Conservation (phyloP, 352 stramenopile genomes). For the Phytophthora nicotianae region DNA sequence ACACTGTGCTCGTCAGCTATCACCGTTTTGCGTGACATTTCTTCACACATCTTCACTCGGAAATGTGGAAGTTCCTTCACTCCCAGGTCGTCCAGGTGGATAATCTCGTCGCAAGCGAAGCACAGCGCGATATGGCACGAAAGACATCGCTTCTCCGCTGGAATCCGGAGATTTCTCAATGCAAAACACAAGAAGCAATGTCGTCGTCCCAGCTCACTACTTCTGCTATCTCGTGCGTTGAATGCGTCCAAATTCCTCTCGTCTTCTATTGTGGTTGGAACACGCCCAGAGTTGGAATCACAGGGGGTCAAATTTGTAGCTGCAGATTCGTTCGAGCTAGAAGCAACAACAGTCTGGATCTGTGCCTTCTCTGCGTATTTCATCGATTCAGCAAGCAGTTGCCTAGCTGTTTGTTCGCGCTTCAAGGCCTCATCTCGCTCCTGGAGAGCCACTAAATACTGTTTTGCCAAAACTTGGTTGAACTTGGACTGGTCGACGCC, state of each 20-base stretch:
- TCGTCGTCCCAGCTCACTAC: neutral
- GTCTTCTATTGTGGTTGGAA: neutral
- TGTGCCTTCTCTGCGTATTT: constrained; percentile 1
- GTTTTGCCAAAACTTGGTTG: constrained; percentile 47
- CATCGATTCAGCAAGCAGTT: constrained; percentile 36
- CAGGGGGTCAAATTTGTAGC: neutral
- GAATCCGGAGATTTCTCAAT: constrained; percentile 12
- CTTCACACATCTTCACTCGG: constrained; percentile 38
- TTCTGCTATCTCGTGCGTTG: neutral
- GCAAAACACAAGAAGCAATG: constrained; percentile 45
- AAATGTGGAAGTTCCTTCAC: constrained; percentile 56
- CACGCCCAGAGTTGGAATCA: neutral
- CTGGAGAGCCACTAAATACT: constrained; percentile 42
- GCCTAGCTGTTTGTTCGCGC: constrained; percentile 33
- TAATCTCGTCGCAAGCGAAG: constrained; percentile 42
- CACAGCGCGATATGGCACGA: constrained; percentile 56
- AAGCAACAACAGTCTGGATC: neutral
- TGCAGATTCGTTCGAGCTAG: neutral
- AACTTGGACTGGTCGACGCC: constrained; percentile 26
- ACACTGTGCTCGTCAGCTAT: neutral
- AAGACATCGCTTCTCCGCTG: constrained; percentile 46
- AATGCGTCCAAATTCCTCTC: neutral
- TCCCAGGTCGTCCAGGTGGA: constrained; percentile 72
- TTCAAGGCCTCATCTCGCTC: constrained; percentile 53
- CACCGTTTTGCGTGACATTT: neutral